phyloP scores from a whole-genome alignment of 1,284 basidiomycete genomes.

The Ganoderma lingzhi region DNA sequence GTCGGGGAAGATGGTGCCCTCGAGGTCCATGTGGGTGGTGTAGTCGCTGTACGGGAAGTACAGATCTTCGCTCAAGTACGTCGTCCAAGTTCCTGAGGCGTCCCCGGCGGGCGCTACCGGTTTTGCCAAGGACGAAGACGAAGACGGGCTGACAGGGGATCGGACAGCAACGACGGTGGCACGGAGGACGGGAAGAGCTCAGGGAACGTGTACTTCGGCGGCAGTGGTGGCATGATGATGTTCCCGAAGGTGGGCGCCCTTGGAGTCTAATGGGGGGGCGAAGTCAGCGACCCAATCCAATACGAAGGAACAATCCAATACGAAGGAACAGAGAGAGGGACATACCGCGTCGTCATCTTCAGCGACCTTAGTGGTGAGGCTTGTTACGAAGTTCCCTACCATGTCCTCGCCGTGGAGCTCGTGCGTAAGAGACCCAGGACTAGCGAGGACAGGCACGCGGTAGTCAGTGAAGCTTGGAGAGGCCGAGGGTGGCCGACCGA shows the following conservation, averaged over 20 bases:
- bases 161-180: not conserved
- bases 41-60: slow-evolving; percentile 6
- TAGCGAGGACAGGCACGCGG: not conserved
- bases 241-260: slow-evolving; percentile 27
- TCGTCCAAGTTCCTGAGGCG: not conserved
- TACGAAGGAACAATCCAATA: not conserved
- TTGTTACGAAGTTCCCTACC: not conserved
- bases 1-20: slow-evolving; percentile 6
- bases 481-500: not conserved
- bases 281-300: not conserved
- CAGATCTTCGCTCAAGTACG: not conserved
- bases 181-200: not conserved
- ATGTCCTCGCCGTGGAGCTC: not conserved
- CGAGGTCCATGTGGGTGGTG: not conserved
- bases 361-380: not conserved
- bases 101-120: not conserved
- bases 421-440: not conserved
- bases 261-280: slow-evolving; percentile 19
- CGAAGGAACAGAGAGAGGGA: not conserved
- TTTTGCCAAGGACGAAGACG: not conserved
- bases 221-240: slow-evolving; percentile 18
- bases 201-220: slow-evolving; percentile 23
- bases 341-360: slow-evolving; percentile 27
- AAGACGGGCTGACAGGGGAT: not conserved
- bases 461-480: not conserved